Base-by-base conservation (phyloP, 2,329 filamentous ascomycete species). In the Botrytis fabae region DNA sequence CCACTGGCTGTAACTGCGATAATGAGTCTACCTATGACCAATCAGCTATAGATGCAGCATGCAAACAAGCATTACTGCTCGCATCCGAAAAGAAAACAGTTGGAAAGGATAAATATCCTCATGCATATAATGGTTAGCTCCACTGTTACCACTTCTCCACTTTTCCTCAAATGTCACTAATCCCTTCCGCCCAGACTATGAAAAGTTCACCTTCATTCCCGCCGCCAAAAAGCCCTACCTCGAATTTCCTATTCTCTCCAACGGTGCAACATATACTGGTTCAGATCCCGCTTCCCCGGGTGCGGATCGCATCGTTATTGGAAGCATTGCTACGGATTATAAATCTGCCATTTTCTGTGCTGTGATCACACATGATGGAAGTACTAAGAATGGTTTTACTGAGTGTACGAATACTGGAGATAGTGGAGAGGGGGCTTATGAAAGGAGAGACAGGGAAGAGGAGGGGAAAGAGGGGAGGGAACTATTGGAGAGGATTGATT, bases 231-330 rank as follows among this genome's bases (percentile, higher is more conserved):
- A 75, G 48, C 80, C 81, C 0, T 81, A 81, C 61, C 76, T 81
- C 44, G 80, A 81, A 54, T 82, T 81, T 42, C 79, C 80, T 8
- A 78, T 82, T 64, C 59, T 80, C 35, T 46, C 71, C 20, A 71
- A 61, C 32, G 78, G 78, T 28, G 54, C 68, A 2, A 66, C 28
- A 9, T 81, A 78, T 69, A 75, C 73, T 8, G 79, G 76, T 1
- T 80, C 78, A 68, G 75, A 75, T 18, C 78, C 76, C 6, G 60
- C 74, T 48, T 76, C 75, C 9, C 80, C 80, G 1, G 80, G 80
- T 6, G 77, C 80, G 3, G 81, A 81, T 54, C 72, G 81, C 25
- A 74, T 82, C n/a, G 78, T 78, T 1, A 81, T 82, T 65, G 79
- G 78, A 8, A 75, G 75, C 54, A 80, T 81, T 48, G 74, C 75